phyloP scores from a whole-genome alignment of 129 eudicot genomes.

The Lactuca sativa region DNA sequence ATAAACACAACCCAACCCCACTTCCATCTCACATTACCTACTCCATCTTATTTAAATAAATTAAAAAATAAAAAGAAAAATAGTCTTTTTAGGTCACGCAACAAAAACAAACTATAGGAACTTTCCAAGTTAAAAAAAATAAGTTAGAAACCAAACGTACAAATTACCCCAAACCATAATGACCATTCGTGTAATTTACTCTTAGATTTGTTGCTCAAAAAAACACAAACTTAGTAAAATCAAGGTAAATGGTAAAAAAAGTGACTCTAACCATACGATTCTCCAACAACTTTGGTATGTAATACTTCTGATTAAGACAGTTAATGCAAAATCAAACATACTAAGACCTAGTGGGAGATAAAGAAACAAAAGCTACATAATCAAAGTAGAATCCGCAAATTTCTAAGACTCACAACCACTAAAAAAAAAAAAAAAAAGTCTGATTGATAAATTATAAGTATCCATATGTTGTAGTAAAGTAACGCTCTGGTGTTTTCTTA shows the following conservation, averaged over 20 bases:
- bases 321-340: constrained; percentile 11
- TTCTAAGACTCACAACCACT: constrained; percentile 7
- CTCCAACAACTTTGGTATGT: constrained; percentile 12
- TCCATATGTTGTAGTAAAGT: neutral
- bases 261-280: constrained; percentile 6
- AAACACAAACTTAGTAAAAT: neutral
- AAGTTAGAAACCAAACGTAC: too few species aligned
- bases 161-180: too few species aligned
- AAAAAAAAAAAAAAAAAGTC: constrained; percentile 14
- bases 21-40: too few species aligned
- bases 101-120: neutral
- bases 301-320: constrained; percentile 18
- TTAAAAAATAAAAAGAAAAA: too few species aligned
- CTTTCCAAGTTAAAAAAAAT: too few species aligned
- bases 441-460: constrained; percentile 3
- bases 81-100: too few species aligned
- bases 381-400: constrained; percentile 23
- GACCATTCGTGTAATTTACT: neutral
- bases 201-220: neutral
- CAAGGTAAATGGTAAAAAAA: neutral
- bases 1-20: too few species aligned
- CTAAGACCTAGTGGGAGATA: constrained; percentile 8
- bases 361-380: constrained; percentile 9
- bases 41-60: too few species aligned
- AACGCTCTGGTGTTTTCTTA: neutral